A percentile compares a stretch with the other conserved stretches of the same genome.
phyloP scores from a whole-genome alignment of 2,329 filamentous ascomycete genomes.

The Bipolaris oryzae region DNA sequence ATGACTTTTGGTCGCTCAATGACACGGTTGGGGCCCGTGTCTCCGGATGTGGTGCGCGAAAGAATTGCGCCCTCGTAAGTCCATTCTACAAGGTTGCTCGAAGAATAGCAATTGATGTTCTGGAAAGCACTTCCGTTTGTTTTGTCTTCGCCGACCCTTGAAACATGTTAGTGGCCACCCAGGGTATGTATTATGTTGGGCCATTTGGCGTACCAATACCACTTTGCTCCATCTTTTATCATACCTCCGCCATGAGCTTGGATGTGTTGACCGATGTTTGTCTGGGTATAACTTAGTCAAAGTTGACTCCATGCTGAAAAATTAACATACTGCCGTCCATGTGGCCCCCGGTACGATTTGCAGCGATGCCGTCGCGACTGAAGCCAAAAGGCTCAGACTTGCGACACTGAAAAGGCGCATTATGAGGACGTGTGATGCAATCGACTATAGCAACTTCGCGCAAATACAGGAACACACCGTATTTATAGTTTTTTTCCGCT shows the following conservation, averaged over 20 bases:
- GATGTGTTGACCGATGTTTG: slow-evolving; percentile 60
- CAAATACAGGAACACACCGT: no score
- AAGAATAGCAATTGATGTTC: slow-evolving; percentile 72
- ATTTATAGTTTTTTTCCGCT: not conserved
- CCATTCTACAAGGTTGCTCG: slow-evolving; percentile 68
- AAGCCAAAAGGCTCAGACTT: slow-evolving; percentile 23
- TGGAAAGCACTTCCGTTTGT: slow-evolving; percentile 65
- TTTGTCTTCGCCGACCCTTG: slow-evolving; percentile 71
- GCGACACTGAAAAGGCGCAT: slow-evolving; percentile 29
- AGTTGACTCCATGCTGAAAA: not conserved
- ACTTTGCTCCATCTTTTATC: slow-evolving; percentile 63
- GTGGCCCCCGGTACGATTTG: slow-evolving; percentile 49
- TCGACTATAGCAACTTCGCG: not conserved
- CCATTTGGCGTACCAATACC: slow-evolving; percentile 55
- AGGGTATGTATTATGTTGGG: no score
- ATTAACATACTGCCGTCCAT: slow-evolving; percentile 45
- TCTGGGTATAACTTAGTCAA: slow-evolving; percentile 27
- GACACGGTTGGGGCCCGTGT: slow-evolving; percentile 66
- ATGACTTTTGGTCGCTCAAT: slow-evolving; percentile 73
- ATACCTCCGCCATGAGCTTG: slow-evolving; percentile 71
- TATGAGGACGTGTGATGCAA: slow-evolving; percentile 1
- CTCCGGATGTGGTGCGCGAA: slow-evolving; percentile 58
- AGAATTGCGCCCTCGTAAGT: slow-evolving; percentile 65
- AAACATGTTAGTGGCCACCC: not conserved
- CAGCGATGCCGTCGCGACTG: slow-evolving; percentile 36